These are phyloP conservation scores for Lichina pygmaea DNA, from an alignment of 495 filamentous ascomycete species.

Conservation along the genomic window DNA sequence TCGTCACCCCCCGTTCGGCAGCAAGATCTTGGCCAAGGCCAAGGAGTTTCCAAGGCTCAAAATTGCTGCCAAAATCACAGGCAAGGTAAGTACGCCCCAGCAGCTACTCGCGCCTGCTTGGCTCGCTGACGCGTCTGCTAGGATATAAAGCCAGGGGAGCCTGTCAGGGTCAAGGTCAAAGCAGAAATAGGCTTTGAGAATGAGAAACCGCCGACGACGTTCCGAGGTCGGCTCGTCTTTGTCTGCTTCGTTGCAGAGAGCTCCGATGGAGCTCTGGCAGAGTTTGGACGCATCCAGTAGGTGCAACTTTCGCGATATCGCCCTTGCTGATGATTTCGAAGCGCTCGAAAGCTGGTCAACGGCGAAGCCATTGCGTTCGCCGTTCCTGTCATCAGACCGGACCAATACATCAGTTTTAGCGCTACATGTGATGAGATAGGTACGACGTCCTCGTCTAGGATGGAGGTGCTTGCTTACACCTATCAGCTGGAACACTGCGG, in stretches of 20 bases:
- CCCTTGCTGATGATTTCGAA: constrained; percentile 5
- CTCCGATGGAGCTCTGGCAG: constrained; percentile 43
- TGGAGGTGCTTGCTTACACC: not conserved
- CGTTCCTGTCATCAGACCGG: constrained; percentile 23
- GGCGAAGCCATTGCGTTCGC: constrained; percentile 34
- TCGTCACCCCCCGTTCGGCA: constrained; percentile 63
- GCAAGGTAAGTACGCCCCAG: constrained; percentile 16
- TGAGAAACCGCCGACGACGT: constrained; percentile 28
- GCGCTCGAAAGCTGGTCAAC: constrained; percentile 35
- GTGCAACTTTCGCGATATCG: constrained; percentile 1
- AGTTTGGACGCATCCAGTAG: constrained; percentile 51
- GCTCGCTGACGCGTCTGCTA: constrained; percentile 1
- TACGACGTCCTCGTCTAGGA: constrained; percentile 9
- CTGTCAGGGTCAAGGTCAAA: constrained; percentile 32
- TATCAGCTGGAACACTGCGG: constrained; percentile 46
- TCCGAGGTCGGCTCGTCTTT: constrained; percentile 31
- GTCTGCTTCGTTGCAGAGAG: constrained; percentile 54
- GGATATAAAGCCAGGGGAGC: constrained; percentile 15
- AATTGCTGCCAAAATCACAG: constrained; percentile 24
- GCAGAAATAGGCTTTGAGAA: constrained; percentile 52
- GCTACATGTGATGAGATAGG: constrained; percentile 76
- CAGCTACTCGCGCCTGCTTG: not conserved
- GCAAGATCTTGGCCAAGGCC: constrained; percentile 32
- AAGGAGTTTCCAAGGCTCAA: constrained; percentile 50
- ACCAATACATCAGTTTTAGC: constrained; percentile 39